Conservation (phyloP, 352 stramenopile species). For the Elongisporangium prolatum region DNA sequence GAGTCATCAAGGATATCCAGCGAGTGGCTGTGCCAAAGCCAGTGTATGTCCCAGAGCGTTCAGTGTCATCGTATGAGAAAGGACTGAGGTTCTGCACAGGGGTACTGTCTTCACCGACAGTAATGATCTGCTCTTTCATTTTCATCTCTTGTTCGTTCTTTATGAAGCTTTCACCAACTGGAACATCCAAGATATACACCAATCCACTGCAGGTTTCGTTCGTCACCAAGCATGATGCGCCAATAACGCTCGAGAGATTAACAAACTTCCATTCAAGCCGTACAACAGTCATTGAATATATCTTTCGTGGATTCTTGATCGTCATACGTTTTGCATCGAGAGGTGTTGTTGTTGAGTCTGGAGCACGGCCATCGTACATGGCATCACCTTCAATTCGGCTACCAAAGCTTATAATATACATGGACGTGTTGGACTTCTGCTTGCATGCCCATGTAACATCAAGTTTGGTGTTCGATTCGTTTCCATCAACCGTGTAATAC, state of each 20-base stretch:
- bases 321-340: constrained; percentile 11
- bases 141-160: constrained; percentile 8
- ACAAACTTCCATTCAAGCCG: constrained; percentile 27
- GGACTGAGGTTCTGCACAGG: constrained; percentile 22
- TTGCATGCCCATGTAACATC: constrained; percentile 11
- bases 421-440: constrained; percentile 23
- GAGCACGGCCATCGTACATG: constrained; percentile 8
- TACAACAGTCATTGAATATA: constrained; percentile 43
- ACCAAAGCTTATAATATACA: constrained; percentile 42
- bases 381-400: constrained; percentile 33
- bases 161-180: constrained; percentile 6
- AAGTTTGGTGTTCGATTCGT: neutral
- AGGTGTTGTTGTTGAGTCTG: constrained; percentile 4
- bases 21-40: constrained; percentile 23
- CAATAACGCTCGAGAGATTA: constrained; percentile 31
- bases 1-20: constrained; percentile 31
- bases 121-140: neutral
- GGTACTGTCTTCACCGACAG: constrained; percentile 32
- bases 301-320: constrained; percentile 26
- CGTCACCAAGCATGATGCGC: constrained; percentile 19
- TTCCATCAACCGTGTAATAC: constrained; percentile 4
- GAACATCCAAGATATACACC: constrained; percentile 22
- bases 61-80: constrained; percentile 9
- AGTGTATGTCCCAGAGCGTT: neutral
- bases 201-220: constrained; percentile 24